phyloP scores from a whole-genome alignment of 2,329 filamentous ascomycete species.

The Neopestalotiopsis rosae region DNA sequence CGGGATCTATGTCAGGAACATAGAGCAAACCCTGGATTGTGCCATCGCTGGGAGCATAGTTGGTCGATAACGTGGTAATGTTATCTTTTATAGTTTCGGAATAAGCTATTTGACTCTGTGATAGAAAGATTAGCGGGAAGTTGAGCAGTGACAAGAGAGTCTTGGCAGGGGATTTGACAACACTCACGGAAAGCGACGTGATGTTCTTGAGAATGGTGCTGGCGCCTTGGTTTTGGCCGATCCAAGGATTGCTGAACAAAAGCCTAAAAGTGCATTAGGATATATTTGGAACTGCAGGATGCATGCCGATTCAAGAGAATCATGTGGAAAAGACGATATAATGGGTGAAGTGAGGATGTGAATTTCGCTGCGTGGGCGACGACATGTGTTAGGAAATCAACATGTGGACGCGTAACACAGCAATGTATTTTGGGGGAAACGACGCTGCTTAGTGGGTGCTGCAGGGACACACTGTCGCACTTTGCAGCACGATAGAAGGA shows the following conservation, averaged over 20 bases:
- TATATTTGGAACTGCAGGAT: not conserved
- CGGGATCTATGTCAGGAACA: conserved; percentile 70
- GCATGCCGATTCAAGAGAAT: not conserved
- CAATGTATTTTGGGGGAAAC: not conserved
- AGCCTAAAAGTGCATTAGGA: conserved; percentile 46
- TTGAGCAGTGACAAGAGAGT: not conserved
- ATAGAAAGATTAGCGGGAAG: not conserved
- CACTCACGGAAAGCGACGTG: conserved; percentile 59
- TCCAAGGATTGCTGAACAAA: conserved; percentile 66
- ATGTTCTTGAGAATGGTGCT: conserved; percentile 63
- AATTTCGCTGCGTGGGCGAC: too few relatives aligned
- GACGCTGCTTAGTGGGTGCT: too few relatives aligned
- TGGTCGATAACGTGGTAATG: conserved; percentile 78
- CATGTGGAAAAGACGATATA: too few relatives aligned
- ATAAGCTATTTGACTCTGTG: conserved; percentile 54
- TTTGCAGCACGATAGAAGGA: not conserved
- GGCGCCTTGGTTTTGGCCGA: conserved; percentile 52
- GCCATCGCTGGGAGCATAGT: conserved; percentile 63
- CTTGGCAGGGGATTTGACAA: not conserved
- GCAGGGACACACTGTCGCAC: conserved; percentile 20
- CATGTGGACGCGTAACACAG: too few relatives aligned
- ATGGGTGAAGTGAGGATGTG: too few relatives aligned
- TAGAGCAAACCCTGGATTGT: conserved; percentile 82
- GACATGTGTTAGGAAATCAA: too few relatives aligned
- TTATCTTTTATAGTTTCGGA: conserved; percentile 58